Evolutionary conservation across 2,329 filamentous ascomycete genomes (phyloP).

Genomic region (Corinectria fuckeliana): DNA sequence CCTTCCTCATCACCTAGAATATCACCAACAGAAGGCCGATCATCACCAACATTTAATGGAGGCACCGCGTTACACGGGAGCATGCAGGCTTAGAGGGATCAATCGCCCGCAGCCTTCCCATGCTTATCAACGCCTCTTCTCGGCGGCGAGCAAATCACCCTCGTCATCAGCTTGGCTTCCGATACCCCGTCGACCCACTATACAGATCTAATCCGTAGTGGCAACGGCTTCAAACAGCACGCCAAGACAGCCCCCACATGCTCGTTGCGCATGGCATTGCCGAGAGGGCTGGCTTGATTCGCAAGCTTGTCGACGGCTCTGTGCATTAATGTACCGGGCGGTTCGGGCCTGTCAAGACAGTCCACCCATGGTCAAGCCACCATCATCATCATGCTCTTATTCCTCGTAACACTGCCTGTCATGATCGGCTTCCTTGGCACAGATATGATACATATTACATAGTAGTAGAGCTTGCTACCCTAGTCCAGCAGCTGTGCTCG

Average conservation of each 20-base stretch:
- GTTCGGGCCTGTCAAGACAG: not conserved
- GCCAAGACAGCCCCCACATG: conserved; percentile 20
- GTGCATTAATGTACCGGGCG: not conserved
- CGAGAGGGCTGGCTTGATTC: conserved; percentile 1
- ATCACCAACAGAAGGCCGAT: not conserved
- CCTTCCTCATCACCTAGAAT: not conserved
- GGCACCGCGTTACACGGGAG: not conserved
- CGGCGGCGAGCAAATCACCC: not conserved
- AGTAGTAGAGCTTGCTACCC: not conserved
- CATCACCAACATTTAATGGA: not conserved
- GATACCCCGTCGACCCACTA: not conserved
- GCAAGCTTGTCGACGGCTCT: not conserved
- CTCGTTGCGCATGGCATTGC: conserved; percentile 18
- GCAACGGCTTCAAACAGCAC: conserved; percentile 6
- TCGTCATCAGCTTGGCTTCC: not conserved
- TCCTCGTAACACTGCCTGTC: not conserved
- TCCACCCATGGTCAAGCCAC: not conserved
- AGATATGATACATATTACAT: not conserved
- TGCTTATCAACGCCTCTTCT: not conserved
- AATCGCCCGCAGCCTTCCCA: not conserved
- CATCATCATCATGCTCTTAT: not conserved
- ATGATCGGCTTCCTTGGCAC: not conserved
- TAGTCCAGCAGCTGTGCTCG: not conserved
- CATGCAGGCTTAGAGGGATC: not conserved
- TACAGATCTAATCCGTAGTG: conserved; percentile 6